Evolutionary conservation across 139 green algal species (phyloP).

Genomic region (Micromonas commoda): DNA sequence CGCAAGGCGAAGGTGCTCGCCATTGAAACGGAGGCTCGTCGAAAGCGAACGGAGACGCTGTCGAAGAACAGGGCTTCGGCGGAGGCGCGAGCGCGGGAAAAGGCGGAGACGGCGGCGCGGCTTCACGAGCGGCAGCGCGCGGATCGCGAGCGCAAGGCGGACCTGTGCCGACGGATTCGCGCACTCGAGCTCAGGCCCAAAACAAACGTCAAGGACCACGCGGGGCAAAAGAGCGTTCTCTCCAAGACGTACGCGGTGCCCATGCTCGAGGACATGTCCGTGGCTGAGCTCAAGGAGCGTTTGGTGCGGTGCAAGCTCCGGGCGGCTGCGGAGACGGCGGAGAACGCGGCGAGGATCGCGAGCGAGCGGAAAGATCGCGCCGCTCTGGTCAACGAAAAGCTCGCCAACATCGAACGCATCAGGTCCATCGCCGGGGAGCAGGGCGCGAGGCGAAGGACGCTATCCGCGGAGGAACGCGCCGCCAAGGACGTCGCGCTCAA

Average conservation of each 20-base stretch:
- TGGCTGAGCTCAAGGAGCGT: conserved; percentile 58
- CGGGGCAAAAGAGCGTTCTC: neutral
- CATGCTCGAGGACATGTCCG: conserved; percentile 53
- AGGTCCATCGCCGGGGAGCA: conserved; percentile 32
- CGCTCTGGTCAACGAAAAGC: conserved; percentile 43
- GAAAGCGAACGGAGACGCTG: conserved; percentile 34
- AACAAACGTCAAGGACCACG: neutral
- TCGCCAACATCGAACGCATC: conserved; percentile 50
- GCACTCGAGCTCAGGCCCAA: conserved; percentile 48
- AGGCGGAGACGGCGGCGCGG: conserved; percentile 30
- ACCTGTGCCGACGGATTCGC: conserved; percentile 61
- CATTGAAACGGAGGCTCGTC: conserved; percentile 40
- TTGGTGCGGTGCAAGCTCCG: conserved; percentile 42
- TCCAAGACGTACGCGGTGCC: conserved; percentile 25
- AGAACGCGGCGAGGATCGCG: conserved; percentile 43
- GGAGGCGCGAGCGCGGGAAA: conserved; percentile 48
- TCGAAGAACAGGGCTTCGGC: conserved; percentile 39
- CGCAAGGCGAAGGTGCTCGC: conserved; percentile 36
- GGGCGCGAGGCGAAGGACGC: neutral
- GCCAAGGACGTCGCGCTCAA: neutral
- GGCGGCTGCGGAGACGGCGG: conserved; percentile 53
- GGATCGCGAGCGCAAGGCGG: conserved; percentile 31
- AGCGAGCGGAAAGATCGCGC: conserved; percentile 44
- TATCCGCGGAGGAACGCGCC: neutral
- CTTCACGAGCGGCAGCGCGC: neutral